These are phyloP conservation scores for Apiospora kogelbergensis DNA, from an alignment of 2,329 filamentous ascomycete species.

Conservation along the genomic window DNA sequence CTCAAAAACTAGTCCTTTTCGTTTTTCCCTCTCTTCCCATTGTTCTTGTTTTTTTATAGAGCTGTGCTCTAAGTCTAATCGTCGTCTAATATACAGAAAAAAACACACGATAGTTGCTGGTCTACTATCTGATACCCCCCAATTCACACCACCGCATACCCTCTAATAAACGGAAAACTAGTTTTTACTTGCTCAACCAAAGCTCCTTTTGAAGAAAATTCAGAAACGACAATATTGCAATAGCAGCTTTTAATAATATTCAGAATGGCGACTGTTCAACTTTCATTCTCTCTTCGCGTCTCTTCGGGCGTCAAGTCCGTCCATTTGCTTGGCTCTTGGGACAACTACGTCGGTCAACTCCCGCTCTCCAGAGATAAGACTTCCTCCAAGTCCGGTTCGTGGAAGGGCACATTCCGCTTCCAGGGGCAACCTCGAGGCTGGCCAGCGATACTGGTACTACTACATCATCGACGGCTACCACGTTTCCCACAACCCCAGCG, in stretches of 20 bases:
- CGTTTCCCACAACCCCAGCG: conserved; percentile 91
- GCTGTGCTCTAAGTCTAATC: conserved; percentile 54
- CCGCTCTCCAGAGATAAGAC: conserved; percentile 87
- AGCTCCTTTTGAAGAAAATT: conserved; percentile 38
- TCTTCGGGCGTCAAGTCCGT: conserved; percentile 96
- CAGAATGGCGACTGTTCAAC: conserved; percentile 87
- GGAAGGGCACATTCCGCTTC: conserved; percentile 97
- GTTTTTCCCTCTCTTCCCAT: conserved; percentile 46
- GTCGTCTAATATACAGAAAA: conserved; percentile 36
- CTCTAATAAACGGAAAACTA: conserved; percentile 49
- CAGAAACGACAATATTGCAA: conserved; percentile 38
- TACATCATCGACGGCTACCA: conserved; percentile 99
- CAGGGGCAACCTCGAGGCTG: conserved; percentile 83
- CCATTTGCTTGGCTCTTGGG: conserved; percentile 96
- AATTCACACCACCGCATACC: conserved; percentile 19
- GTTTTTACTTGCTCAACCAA: conserved; percentile 56
- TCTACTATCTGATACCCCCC: conserved; percentile 45
- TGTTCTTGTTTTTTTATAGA: conserved; percentile 43
- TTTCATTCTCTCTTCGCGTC: conserved; percentile 94
- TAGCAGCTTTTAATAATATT: conserved; percentile 36
- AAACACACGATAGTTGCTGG: conserved; percentile 42
- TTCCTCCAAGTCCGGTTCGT: conserved; percentile 82
- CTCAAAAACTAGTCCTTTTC: conserved; percentile 50
- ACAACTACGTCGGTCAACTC: conserved; percentile 93
- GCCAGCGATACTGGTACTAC: conserved; percentile 99